A percentile compares a stretch with the other conserved stretches of the same genome.
These are phyloP conservation scores for Oryza brachyantha DNA, from an alignment of 176 grass and related monocot genomes.

Conservation along the genomic window DNA sequence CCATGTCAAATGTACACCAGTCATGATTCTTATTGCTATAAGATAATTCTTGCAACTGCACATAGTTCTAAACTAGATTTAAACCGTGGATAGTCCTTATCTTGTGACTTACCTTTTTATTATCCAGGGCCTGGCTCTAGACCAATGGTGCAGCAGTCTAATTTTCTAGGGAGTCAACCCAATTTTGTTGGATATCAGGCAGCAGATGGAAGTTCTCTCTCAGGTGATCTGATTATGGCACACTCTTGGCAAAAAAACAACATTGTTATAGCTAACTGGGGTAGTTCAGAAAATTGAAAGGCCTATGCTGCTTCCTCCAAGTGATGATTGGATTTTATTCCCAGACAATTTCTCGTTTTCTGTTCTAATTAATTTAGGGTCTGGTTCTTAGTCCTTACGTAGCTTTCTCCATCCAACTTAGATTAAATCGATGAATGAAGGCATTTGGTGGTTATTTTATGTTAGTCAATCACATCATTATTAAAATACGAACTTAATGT, in stretches of 20 bases:
- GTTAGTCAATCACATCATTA: background rate
- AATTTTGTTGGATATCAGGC: conserved; percentile 37
- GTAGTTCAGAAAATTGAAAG: background rate
- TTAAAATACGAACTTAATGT: background rate
- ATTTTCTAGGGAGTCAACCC: conserved; percentile 32
- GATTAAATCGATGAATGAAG: background rate
- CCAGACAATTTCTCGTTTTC: background rate
- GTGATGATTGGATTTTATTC: background rate
- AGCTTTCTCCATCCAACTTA: background rate
- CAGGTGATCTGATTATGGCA: conserved; percentile 41
- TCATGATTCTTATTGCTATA: background rate
- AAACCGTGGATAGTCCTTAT: background rate
- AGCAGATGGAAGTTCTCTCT: conserved; percentile 29
- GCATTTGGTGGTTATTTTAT: background rate
- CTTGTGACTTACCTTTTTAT: background rate
- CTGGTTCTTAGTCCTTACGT: background rate
- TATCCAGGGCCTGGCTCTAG: conserved; percentile 27
- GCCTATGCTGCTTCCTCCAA: background rate
- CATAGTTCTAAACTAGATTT: background rate
- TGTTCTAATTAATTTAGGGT: background rate
- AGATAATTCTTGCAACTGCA: background rate
- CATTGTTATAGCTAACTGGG: background rate
- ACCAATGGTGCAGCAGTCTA: conserved; percentile 34
- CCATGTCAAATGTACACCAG: background rate
- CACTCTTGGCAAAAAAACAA: conserved; percentile 5